Base-by-base conservation (phyloP, 306 rosid genomes). In the Hylodesmum podocarpum region DNA sequence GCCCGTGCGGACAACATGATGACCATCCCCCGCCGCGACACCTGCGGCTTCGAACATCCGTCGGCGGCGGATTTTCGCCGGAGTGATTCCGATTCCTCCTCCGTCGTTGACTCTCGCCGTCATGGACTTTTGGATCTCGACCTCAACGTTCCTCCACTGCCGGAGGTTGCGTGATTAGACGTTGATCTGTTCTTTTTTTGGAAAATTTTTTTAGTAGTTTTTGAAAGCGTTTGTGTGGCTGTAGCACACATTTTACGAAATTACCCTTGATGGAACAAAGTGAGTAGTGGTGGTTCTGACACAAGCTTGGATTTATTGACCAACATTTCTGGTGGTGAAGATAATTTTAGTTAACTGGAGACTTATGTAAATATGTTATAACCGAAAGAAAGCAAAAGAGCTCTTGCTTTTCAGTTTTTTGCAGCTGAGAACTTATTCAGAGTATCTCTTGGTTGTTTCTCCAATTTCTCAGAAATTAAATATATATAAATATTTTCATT, bases 81-180 rank as follows among this genome's bases (percentile, higher is more conserved):
- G 19, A 80, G 94, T 41, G 93, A 89, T 40, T 84, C 94, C 0
- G 88, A 85, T 18, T 82, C 96, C 0, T 88, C 91, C 1, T 84
- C 87, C 0, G 87, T 86, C 6, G 88, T 86, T 4, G 86, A 88
- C 64, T 92, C 72, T 64, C 87, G 83, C 3, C 77, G 55, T 14
- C 54, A 40, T 5, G 75, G 83, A 44, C 70, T 78, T 28, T 59
- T 92, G 62, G 88, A 87, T 84, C 91, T 93, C 11, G 97, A 93
- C 59, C 97, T 93, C 4, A 93, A 93, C 73, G 79, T 76, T 9
- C 87, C 91, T 5, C 93, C 97, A 0, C 91, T 87, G 0, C 79
- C 87, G 4, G 96, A 88, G 66, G 91, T 78, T 41, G 94, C 88
- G 2, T 93, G 84, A 88, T 57, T 46, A 46, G 27, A 54, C 71